A percentile compares a stretch with the other conserved stretches of the same genome.
Evolutionary conservation across 768 basidiomycete species (phyloP).

Genomic region (Cystofilobasidium bisporidii): DNA sequence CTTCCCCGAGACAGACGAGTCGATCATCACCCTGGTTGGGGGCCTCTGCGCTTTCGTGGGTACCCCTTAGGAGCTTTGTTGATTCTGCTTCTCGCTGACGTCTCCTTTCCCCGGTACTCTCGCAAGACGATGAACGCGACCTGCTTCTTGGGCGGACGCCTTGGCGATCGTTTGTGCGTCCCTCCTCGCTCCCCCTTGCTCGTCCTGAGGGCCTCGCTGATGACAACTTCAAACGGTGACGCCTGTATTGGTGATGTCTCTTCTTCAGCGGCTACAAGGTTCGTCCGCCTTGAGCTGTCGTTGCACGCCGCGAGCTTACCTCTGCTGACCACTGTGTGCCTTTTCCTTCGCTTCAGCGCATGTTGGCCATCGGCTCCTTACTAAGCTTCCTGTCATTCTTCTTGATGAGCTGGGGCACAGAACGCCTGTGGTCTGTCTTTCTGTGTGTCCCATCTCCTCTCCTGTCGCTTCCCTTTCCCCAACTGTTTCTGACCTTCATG

Average conservation of each 20-base stretch:
- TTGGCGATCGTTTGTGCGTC: constrained; percentile 15
- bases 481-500: no score
- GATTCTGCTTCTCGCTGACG: no score
- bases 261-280: constrained; percentile 16
- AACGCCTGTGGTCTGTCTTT: constrained; percentile 11
- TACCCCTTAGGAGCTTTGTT: no score
- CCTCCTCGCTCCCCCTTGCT: not conserved
- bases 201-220: not conserved
- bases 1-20: not conserved
- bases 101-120: not conserved
- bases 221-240: no score
- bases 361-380: not conserved
- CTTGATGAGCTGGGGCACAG: constrained; percentile 10
- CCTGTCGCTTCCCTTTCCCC: no score
- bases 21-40: constrained; percentile 11
- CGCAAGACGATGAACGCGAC: constrained; percentile 22
- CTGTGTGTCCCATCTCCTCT: not conserved
- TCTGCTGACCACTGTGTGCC: no score
- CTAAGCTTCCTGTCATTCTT: not conserved
- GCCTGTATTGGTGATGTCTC: not conserved
- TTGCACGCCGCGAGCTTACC: no score
- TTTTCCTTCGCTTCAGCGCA: not conserved
- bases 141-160: constrained; percentile 3
- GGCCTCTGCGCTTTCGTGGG: constrained; percentile 16
- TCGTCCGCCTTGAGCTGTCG: no score